phyloP scores from a whole-genome alignment of 192 early-diverging fungal species.

The Allomyces macrogynus region DNA sequence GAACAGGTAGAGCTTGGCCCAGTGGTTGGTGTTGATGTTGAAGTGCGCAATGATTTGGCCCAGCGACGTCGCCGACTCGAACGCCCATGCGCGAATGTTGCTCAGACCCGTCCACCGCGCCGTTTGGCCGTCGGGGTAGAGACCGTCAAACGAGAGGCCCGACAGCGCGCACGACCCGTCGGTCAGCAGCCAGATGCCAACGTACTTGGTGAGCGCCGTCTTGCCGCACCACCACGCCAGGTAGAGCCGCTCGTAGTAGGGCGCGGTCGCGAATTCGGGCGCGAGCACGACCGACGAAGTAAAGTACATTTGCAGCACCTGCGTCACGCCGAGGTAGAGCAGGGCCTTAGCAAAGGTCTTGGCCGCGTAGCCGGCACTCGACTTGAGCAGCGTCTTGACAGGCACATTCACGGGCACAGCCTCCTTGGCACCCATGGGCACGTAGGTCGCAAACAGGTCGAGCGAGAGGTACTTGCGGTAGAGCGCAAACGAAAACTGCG shows the following conservation, averaged over 20 bases:
- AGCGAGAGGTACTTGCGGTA: conserved; percentile 24
- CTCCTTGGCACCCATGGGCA: conserved; percentile 11
- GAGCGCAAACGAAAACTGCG: conserved; percentile 38
- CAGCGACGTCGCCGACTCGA: conserved; percentile 28
- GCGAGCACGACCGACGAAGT: conserved; percentile 20
- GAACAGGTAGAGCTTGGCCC: conserved; percentile 40
- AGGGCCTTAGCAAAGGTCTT: conserved; percentile 17
- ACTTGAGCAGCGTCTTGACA: neutral
- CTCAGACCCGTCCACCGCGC: conserved; percentile 27
- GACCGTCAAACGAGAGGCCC: conserved; percentile 35
- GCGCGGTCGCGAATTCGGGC: conserved; percentile 14
- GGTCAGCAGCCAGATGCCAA: conserved; percentile 37
- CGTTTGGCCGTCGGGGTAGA: conserved; percentile 15
- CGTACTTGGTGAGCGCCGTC: conserved; percentile 16
- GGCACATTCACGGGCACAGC: neutral
- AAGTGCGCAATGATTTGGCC: conserved; percentile 29
- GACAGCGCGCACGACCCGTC: conserved; percentile 32
- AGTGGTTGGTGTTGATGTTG: conserved; percentile 45
- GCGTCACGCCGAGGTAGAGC: conserved; percentile 20
- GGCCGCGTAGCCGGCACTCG: conserved; percentile 4
- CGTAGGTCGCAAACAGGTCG: conserved; percentile 16
- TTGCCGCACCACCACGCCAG: neutral
- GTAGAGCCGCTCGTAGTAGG: conserved; percentile 4
- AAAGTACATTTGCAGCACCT: conserved; percentile 20
- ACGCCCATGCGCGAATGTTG: conserved; percentile 21